phyloP scores from a whole-genome alignment of 2,329 filamentous ascomycete species.

The Nothopassalora personata region DNA sequence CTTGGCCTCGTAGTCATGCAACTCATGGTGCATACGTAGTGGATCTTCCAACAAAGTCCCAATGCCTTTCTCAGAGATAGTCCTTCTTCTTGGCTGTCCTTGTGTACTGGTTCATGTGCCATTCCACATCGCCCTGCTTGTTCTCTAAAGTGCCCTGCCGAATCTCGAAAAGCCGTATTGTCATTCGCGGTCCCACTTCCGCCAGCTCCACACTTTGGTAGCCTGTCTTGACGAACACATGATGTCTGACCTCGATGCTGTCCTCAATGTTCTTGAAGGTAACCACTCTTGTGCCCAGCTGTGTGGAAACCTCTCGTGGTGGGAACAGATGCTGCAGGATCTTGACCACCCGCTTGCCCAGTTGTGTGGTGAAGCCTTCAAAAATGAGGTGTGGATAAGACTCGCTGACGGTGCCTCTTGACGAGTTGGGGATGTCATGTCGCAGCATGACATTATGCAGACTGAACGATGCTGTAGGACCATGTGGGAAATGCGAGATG shows the following conservation, averaged over 20 bases:
- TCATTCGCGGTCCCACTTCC: conserved; percentile 91
- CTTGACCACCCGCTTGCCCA: conserved; percentile 79
- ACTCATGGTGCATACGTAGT: not conserved
- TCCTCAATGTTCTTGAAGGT: conserved; percentile 91
- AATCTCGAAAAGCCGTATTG: conserved; percentile 94
- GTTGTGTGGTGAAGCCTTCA: conserved; percentile 77
- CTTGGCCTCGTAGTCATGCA: no score
- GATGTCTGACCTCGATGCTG: conserved; percentile 82
- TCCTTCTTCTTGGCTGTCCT: conserved; percentile 93
- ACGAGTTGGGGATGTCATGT: conserved; percentile 84
- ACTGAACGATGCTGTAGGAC: conserved; percentile 80
- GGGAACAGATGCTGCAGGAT: conserved; percentile 93
- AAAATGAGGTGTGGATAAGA: conserved; percentile 93
- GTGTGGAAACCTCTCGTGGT: conserved; percentile 73
- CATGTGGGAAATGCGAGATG: conserved; percentile 80
- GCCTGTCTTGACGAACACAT: conserved; percentile 89
- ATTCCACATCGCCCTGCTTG: conserved; percentile 92
- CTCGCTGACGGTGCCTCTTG: conserved; percentile 83
- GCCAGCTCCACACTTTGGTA: conserved; percentile 84
- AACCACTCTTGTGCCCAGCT: conserved; percentile 81
- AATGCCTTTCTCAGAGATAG: conserved; percentile 59
- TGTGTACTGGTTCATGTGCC: conserved; percentile 94
- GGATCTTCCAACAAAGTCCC: not conserved
- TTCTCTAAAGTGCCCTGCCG: conserved; percentile 85
- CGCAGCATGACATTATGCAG: conserved; percentile 89